phyloP scores from a whole-genome alignment of 2,329 filamentous ascomycete genomes.

The Fusarium ambrosium region DNA sequence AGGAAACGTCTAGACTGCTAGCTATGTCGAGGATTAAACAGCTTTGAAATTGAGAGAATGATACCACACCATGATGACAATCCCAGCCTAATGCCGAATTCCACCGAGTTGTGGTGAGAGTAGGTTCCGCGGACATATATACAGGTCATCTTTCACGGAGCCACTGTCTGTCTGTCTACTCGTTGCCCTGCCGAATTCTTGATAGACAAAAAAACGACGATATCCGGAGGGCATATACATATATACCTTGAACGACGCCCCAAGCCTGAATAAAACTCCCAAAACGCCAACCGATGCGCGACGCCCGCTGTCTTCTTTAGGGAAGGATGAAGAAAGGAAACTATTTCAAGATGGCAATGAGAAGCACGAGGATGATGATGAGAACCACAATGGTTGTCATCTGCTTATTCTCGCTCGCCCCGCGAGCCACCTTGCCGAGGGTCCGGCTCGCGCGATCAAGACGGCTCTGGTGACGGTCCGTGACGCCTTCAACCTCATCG shows the following conservation, averaged over 20 bases:
- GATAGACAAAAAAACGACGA: conserved; percentile 2
- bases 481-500: conserved; percentile 87
- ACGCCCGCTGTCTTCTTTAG: conserved; percentile 30
- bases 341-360: conserved; percentile 87
- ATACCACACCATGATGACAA: conserved; percentile 15
- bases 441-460: conserved; percentile 81
- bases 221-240: not conserved
- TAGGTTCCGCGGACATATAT: conserved; percentile 11
- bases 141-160: conserved; percentile 10
- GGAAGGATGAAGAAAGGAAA: conserved; percentile 7
- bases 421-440: conserved; percentile 78
- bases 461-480: conserved; percentile 83
- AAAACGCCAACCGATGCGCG: conserved; percentile 41
- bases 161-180: not conserved
- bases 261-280: conserved; percentile 21
- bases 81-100: conserved; percentile 1
- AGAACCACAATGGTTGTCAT: conserved; percentile 84
- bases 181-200: conserved; percentile 1
- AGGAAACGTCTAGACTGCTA: conserved; percentile 28
- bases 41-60: conserved; percentile 26
- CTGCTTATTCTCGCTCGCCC: conserved; percentile 88
- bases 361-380: conserved; percentile 83
- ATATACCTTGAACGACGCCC: not conserved
- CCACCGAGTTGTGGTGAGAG: not conserved
- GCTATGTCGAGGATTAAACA: conserved; percentile 20